Percentiles rank a stretch among this genome's conserved stretches.
These are phyloP conservation scores for Globisporangium polare DNA, from an alignment of 352 stramenopile genomes.

Conservation along the genomic window DNA sequence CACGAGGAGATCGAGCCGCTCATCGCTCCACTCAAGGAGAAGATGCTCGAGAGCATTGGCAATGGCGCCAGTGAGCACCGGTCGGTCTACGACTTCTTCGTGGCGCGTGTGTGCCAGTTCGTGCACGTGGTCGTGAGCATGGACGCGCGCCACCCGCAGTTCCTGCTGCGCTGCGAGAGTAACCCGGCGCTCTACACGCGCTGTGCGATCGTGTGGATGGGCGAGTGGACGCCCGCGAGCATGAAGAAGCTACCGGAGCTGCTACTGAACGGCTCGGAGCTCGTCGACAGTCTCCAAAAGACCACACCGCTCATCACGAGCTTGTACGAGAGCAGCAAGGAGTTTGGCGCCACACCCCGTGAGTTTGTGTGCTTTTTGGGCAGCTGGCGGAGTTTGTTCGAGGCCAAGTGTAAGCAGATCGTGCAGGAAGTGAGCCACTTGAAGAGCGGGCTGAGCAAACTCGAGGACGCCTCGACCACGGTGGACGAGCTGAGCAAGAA, in stretches of 20 bases:
- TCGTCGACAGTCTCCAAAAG: constrained; percentile 53
- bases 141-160: constrained; percentile 65
- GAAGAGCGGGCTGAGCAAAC: constrained; percentile 87
- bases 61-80: constrained; percentile 42
- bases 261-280: constrained; percentile 50
- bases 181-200: constrained; percentile 93
- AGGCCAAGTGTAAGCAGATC: constrained; percentile 78
- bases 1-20: constrained; percentile 92
- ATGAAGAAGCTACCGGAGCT: constrained; percentile 80
- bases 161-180: constrained; percentile 88
- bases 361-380: constrained; percentile 86
- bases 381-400: constrained; percentile 76
- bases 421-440: constrained; percentile 87
- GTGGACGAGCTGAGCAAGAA: constrained; percentile 90
- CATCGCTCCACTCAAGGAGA: constrained; percentile 87
- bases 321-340: constrained; percentile 65
- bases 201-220: constrained; percentile 93
- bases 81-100: constrained; percentile 94
- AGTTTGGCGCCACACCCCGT: constrained; percentile 68
- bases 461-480: constrained; percentile 87
- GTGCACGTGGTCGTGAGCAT: constrained; percentile 87
- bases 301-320: constrained; percentile 52
- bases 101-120: constrained; percentile 84
- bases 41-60: constrained; percentile 84
- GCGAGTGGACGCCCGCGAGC: constrained; percentile 78